Evolutionary conservation across 495 filamentous ascomycete genomes (phyloP).

Genomic region (Penicillium parvum): DNA sequence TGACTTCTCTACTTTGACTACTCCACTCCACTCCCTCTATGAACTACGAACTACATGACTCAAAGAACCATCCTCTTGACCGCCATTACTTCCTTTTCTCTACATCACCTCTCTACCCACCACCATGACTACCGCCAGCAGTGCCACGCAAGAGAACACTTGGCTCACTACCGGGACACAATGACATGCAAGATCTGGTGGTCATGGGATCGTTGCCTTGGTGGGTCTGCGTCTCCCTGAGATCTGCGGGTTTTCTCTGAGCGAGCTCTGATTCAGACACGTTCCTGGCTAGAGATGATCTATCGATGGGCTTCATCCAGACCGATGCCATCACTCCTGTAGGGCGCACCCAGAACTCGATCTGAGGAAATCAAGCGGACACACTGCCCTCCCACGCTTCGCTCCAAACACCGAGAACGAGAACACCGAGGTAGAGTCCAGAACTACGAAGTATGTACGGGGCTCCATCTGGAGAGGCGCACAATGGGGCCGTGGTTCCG

Average conservation of each 20-base stretch:
- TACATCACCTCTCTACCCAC: not conserved
- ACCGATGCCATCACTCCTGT: not conserved
- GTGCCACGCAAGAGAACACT: not conserved
- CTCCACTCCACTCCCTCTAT: too few species aligned
- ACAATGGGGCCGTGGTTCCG: not conserved
- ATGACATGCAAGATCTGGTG: conserved; percentile 17
- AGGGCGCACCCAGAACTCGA: not conserved
- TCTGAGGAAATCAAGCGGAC: too few species aligned
- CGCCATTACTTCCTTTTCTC: conserved; percentile 1
- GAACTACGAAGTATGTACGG: not conserved
- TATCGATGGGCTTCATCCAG: too few species aligned
- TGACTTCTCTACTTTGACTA: too few species aligned
- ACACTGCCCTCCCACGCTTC: too few species aligned
- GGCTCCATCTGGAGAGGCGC: not conserved
- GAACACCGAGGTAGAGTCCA: too few species aligned
- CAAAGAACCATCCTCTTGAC: conserved; percentile 6
- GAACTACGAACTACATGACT: too few species aligned
- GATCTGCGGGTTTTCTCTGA: not conserved
- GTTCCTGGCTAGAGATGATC: too few species aligned
- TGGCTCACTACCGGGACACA: conserved; percentile 1
- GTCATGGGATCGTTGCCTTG: conserved; percentile 21
- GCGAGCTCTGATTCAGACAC: too few species aligned
- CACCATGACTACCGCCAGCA: not conserved
- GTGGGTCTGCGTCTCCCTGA: conserved; percentile 1
- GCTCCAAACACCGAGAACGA: too few species aligned